phyloP scores from a whole-genome alignment of 2,329 filamentous ascomycete species.

The Xylogone sp. region DNA sequence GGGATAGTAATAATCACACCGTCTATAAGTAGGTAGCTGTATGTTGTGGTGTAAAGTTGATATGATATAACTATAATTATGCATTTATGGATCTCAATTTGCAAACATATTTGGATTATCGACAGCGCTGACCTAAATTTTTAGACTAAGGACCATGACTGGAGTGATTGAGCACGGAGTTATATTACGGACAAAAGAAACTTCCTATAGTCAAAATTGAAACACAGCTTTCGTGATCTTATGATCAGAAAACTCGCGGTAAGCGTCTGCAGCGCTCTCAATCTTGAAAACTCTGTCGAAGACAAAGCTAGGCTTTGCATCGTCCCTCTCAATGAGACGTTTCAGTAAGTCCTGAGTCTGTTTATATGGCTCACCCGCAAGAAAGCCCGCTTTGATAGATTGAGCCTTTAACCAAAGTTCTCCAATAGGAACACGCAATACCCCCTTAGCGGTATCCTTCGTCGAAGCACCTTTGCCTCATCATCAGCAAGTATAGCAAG shows the following conservation, averaged over 20 bases:
- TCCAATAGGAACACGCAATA: constrained; percentile 6
- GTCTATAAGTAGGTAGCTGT: too few species aligned
- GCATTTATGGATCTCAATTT: too few species aligned
- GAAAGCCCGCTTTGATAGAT: constrained; percentile 3
- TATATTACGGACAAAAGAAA: too few species aligned
- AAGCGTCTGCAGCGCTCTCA: constrained; percentile 9
- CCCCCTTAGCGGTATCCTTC: constrained; percentile 4
- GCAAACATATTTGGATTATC: too few species aligned
- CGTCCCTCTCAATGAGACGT: constrained; percentile 11
- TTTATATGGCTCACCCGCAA: constrained; percentile 1
- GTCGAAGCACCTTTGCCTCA: not conserved
- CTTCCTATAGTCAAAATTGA: too few species aligned
- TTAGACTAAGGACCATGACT: too few species aligned
- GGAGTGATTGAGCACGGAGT: too few species aligned
- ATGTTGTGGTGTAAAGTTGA: too few species aligned
- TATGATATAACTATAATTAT: too few species aligned
- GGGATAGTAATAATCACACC: too few species aligned
- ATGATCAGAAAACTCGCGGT: constrained; percentile 8
- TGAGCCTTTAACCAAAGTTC: constrained; percentile 5
- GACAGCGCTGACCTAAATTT: too few species aligned
- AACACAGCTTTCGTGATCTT: constrained; percentile 12
- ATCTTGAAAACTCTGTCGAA: constrained; percentile 10
- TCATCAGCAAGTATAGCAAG: not conserved
- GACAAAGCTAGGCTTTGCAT: constrained; percentile 14
- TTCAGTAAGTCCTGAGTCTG: constrained; percentile 4